Evolutionary conservation across 345 rosid genomes (phyloP).

Genomic region (Acer negundo): DNA sequence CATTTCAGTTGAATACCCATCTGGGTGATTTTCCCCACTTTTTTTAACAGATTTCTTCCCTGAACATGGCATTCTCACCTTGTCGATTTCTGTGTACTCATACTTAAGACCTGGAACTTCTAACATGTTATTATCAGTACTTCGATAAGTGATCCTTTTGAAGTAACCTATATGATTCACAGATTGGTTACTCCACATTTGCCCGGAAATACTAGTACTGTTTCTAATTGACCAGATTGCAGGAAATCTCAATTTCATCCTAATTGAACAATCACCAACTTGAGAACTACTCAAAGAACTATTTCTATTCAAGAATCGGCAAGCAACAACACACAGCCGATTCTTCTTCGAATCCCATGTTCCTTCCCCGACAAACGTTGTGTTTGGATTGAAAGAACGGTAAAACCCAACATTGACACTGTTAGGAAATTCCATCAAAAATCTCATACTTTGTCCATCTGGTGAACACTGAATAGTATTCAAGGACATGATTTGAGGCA

Average conservation of each 20-base stretch:
- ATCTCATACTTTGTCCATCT: constrained; percentile 22
- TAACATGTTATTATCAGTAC: background rate
- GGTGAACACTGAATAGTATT: constrained; percentile 25
- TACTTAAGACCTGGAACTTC: constrained; percentile 33
- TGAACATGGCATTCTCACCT: constrained; percentile 16
- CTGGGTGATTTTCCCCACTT: constrained; percentile 23
- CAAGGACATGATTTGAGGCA: constrained; percentile 29
- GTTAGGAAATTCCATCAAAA: constrained; percentile 28
- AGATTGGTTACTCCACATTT: constrained; percentile 29
- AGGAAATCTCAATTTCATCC: constrained; percentile 40
- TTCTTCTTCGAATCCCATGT: constrained; percentile 32
- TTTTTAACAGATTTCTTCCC: background rate
- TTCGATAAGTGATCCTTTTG: constrained; percentile 12
- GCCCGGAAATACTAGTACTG: constrained; percentile 18
- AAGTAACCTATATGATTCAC: constrained; percentile 23
- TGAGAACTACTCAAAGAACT: constrained; percentile 4
- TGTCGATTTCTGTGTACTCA: constrained; percentile 22
- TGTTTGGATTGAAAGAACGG: constrained; percentile 22
- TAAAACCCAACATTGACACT: background rate
- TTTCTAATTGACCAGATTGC: constrained; percentile 34
- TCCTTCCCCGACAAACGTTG: constrained; percentile 37
- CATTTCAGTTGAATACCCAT: constrained; percentile 29
- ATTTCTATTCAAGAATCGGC: constrained; percentile 23
- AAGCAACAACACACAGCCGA: constrained; percentile 29
- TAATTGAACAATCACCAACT: constrained; percentile 35